Percentiles rank a stretch among this genome's conserved stretches.
Evolutionary conservation across 1,284 basidiomycete genomes (phyloP).

Genomic region (Hypsizygus ulmarius): DNA sequence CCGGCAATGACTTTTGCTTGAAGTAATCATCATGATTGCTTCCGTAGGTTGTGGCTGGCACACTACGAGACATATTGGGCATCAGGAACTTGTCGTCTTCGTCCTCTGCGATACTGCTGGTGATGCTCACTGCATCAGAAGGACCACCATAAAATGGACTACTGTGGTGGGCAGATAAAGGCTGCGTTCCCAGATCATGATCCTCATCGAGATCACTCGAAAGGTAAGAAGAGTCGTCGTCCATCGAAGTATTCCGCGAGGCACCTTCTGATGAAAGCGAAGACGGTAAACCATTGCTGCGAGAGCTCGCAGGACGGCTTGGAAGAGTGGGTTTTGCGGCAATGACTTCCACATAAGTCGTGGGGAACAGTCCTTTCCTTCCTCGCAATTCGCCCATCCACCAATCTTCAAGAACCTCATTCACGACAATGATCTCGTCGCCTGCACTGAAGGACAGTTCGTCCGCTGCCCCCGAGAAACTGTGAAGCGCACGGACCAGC

Average conservation of each 20-base stretch:
- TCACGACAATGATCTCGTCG: constrained; percentile 69
- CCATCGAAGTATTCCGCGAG: constrained; percentile 6
- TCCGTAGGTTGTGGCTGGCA: constrained; percentile 9
- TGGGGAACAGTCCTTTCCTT: constrained; percentile 74
- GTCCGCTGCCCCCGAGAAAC: constrained; percentile 70
- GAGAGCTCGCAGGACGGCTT: constrained; percentile 25
- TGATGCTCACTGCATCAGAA: constrained; percentile 42
- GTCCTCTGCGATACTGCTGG: constrained; percentile 41
- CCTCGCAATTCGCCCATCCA: constrained; percentile 77
- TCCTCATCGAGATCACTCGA: constrained; percentile 41
- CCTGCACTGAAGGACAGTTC: constrained; percentile 74
- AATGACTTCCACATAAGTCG: constrained; percentile 62
- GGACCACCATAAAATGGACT: constrained; percentile 46
- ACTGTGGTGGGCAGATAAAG: constrained; percentile 35
- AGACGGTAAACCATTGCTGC: constrained; percentile 13
- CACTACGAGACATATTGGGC: constrained; percentile 12
- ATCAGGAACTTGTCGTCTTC: constrained; percentile 34
- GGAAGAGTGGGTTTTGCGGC: constrained; percentile 28
- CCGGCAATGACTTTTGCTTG: constrained; percentile 3
- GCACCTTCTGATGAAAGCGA: constrained; percentile 14
- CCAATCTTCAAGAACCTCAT: constrained; percentile 81
- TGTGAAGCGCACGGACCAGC: constrained; percentile 66
- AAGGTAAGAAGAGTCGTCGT: constrained; percentile 25
- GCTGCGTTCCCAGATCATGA: constrained; percentile 37
- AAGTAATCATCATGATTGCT: constrained; percentile 10